Base-by-base conservation (phyloP, 2,329 filamentous ascomycete species). In the Aureobasidium sp. region DNA sequence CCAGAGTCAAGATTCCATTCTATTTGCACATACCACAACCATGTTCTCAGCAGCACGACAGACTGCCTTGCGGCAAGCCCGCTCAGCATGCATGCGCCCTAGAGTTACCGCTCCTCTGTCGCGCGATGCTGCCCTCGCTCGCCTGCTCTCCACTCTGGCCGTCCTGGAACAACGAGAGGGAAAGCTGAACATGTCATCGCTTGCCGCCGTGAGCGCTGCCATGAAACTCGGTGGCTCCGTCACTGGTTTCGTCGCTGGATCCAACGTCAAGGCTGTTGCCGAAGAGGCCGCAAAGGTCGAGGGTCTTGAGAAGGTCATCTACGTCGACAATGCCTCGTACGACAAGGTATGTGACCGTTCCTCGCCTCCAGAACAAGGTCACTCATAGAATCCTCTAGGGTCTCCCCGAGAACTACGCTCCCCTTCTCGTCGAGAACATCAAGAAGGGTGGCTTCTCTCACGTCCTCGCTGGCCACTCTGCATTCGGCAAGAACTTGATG, bases 391-490 rank as follows among this genome's bases (percentile, higher is more conserved):
- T 29, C 5, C 8, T 34, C 36, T 57, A 37, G 90, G 91, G 91
- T 54, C 83, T 99, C 2, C 86, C 94, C 58, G 94, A 99, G 78
- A 97, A 90, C 80, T 97, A 85, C 72, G 94, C 93, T n/a, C 89
- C 91, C 61, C 81, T 99, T 50, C 81, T 99, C 44, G 89, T 91
- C 57, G 93, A 97, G 75, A 99, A 97, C 76, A 93, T 97, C 76
- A 96, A 96, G 79, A 94, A 94, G 74, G 92, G 90, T 64, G 90
- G 87, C 63, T 97, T 91, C 75, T 96, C 92, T 64, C 94, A 99
- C 73, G 84, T 99, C 66, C 82, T 99, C 69, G 89, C 88, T 42
- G 88, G 89, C 61, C 91, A 97, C 79, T 94, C 92, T 29, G 91
- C 94, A 1, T 99, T 99, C 76, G 94, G 94, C 71, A 99, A 99